Percentiles rank a stretch among this genome's conserved stretches.
Conservation (phyloP, 2,329 filamentous ascomycete genomes). For the Cercospora janseana region DNA sequence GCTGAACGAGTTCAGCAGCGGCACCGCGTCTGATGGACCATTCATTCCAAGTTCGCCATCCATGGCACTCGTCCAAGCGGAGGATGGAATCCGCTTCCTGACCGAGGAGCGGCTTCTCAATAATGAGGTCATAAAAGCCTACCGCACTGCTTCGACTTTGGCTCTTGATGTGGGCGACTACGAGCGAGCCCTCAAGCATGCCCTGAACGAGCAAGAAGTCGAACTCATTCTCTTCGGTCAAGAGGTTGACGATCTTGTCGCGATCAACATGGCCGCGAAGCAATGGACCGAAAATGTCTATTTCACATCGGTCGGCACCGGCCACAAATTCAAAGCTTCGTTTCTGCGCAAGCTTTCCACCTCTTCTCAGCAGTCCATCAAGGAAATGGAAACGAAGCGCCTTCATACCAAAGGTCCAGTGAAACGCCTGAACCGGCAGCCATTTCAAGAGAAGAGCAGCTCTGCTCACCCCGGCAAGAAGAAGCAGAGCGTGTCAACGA, state of each 20-base stretch:
- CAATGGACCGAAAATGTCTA: constrained; percentile 18
- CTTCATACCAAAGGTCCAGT: neutral
- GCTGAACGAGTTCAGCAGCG: constrained; percentile 18
- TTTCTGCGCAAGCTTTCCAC: neutral
- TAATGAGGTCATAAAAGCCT: constrained; percentile 28
- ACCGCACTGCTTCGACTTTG: constrained; percentile 24
- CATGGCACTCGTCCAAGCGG: constrained; percentile 20
- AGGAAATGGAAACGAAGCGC: constrained; percentile 1
- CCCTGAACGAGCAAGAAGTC: constrained; percentile 29
- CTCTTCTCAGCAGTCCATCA: neutral
- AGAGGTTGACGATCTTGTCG: constrained; percentile 20
- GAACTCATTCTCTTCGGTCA: constrained; percentile 32
- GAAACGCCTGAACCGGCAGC: neutral
- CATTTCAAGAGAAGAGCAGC: constrained; percentile 7
- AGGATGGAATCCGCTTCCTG: constrained; percentile 72
- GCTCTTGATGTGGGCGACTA: constrained; percentile 17
- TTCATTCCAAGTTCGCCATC: constrained; percentile 17
- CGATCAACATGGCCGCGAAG: constrained; percentile 14
- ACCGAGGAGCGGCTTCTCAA: constrained; percentile 78
- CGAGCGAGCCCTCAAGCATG: constrained; percentile 22
- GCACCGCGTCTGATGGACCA: constrained; percentile 8
- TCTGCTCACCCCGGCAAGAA: neutral
- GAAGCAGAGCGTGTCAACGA: neutral
- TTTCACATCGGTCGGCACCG: neutral
- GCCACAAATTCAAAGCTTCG: neutral